phyloP scores from a whole-genome alignment of 768 basidiomycete genomes.

The Candolleomyces efflorescens region DNA sequence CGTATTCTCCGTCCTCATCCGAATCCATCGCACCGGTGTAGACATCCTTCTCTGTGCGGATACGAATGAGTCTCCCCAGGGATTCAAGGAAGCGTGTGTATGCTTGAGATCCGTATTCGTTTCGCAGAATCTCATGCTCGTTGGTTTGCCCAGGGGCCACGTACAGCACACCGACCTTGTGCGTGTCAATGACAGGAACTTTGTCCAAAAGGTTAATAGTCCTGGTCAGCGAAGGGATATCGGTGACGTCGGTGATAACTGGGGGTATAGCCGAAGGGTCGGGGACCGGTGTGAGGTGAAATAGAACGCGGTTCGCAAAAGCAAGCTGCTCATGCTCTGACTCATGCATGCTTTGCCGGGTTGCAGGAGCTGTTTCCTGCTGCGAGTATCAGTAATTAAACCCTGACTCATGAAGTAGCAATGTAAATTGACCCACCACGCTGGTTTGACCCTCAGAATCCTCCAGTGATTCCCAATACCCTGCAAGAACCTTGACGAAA shows the following conservation, averaged over 20 bases:
- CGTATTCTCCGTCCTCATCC: constrained; percentile 92
- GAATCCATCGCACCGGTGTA: constrained; percentile 91
- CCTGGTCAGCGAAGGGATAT: constrained; percentile 39
- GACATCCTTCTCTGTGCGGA: constrained; percentile 87
- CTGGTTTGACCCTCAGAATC: not conserved
- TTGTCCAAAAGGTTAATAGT: constrained; percentile 70
- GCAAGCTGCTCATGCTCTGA: not conserved
- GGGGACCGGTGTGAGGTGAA: constrained; percentile 76
- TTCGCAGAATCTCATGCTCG: constrained; percentile 83
- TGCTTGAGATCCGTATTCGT: constrained; percentile 89
- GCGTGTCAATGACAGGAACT: constrained; percentile 93
- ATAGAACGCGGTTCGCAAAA: constrained; percentile 63
- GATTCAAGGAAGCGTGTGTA: constrained; percentile 93
- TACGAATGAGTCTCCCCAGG: constrained; percentile 80
- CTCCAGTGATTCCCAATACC: not conserved
- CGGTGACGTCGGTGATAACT: constrained; percentile 3
- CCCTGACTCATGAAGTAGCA: too few relatives aligned
- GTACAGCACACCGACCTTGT: constrained; percentile 95
- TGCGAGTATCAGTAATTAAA: too few relatives aligned
- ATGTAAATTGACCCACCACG: not conserved
- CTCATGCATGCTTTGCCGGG: too few relatives aligned
- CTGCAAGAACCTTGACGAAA: not conserved
- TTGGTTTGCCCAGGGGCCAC: constrained; percentile 86
- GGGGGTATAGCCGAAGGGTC: constrained; percentile 13
- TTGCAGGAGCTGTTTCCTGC: too few relatives aligned